Base-by-base conservation (phyloP, 1,284 basidiomycete genomes). In the Apiotrichum brassicae region DNA sequence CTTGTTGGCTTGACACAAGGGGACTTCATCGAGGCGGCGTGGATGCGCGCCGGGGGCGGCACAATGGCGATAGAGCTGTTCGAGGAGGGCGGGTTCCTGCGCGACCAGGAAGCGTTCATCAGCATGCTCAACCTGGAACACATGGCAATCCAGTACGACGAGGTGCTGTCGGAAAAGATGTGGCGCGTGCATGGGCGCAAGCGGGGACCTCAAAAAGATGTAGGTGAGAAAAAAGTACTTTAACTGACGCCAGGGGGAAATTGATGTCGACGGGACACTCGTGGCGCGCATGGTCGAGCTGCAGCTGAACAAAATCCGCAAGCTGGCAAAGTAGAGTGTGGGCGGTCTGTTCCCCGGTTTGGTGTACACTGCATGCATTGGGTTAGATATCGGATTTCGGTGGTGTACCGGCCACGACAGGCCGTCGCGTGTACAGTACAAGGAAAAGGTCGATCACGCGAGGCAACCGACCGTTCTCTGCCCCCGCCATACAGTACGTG, bases 1-100 rank as follows among this genome's bases (percentile, higher is more conserved):
- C 22, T 72, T 14, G 52, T 72, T n/a, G 57, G 61, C 19, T 43
- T 65, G 12, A 61, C 67, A 40, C 50, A 54, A 16, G 59, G 64
- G 16, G 64, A 68, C 25, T 49, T 70, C 14, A 52, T 62, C 20
- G 49, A 57, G 18, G 40, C 57, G 2, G 42, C 64, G 22, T 72
- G 64, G 65, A 70, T 72, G 66, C 53, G 55, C 16, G 45, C 60
- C 2, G 53, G 52, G 9, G 35, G 44, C 41, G 57, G 24, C 57
- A 61, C 16, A 49, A 61, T 24, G 13, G 53, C 57, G 8, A 53
- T 60, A 13, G 62, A 65, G 55, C 37, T 65, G n/a, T 62, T 60
- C 26, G 61, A 65, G 44, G 52, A 48, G 18, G 61, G 50, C 9
- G 54, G 58, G 6, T 65, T 61, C 45, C 41, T 53, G 18, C 67